Conservation (phyloP, 1,139 yeast genomes). For the Pneumocystis carinii region DNA sequence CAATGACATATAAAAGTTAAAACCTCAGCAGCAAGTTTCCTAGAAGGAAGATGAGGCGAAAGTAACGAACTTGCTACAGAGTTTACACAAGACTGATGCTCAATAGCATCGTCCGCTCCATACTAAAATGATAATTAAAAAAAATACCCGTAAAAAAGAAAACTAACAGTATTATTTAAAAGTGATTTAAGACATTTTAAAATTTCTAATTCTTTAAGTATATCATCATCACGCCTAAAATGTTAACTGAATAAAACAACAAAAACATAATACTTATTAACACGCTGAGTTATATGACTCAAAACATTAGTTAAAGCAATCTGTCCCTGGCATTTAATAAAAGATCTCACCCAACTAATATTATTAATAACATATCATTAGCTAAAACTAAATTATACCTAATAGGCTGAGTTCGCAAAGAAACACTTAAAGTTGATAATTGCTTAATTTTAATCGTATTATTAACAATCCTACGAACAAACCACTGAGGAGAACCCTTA, state of each 20-base stretch:
- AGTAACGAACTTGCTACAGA: slow-evolving; percentile 45
- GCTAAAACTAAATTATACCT: slow-evolving; percentile 16
- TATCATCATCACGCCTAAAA: slow-evolving; percentile 24
- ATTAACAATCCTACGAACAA: slow-evolving; percentile 59
- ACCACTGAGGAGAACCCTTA: slow-evolving; percentile 49
- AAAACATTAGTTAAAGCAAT: slow-evolving; percentile 57
- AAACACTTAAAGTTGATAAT: slow-evolving; percentile 75
- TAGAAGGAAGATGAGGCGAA: slow-evolving; percentile 52
- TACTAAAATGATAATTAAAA: slow-evolving; percentile 16
- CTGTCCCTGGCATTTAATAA: slow-evolving; percentile 77
- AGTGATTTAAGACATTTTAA: slow-evolving; percentile 51
- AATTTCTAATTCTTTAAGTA: slow-evolving; percentile 46
- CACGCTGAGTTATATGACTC: slow-evolving; percentile 29
- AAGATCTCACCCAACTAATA: slow-evolving; percentile 60
- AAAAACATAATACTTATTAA: slow-evolving; percentile 12
- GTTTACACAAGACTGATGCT: slow-evolving; percentile 37
- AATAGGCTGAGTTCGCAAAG: slow-evolving; percentile 79
- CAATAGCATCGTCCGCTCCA: slow-evolving; percentile 44
- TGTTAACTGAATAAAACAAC: background rate
- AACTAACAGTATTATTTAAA: slow-evolving; percentile 30
- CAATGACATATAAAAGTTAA: slow-evolving; percentile 40
- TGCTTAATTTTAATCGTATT: slow-evolving; percentile 56
- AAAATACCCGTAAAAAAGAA: background rate
- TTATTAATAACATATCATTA: background rate
- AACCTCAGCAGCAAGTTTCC: slow-evolving; percentile 72